Conservation (phyloP, 176 grass and related monocot species). For the Phoenix dactylifera region DNA sequence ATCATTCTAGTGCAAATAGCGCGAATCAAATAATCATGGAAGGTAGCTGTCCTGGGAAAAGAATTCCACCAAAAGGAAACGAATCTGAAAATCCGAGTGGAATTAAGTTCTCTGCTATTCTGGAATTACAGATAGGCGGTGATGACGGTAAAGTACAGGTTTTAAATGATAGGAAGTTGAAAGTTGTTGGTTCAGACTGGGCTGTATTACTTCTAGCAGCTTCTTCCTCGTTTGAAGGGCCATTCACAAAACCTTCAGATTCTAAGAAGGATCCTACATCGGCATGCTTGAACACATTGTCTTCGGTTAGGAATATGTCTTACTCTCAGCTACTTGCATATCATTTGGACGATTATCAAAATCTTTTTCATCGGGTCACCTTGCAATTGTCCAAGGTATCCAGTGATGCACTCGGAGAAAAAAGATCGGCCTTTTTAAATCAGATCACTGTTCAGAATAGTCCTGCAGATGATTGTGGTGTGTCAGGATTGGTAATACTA, state of each 20-base stretch:
- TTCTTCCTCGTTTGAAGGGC: slow-evolving; percentile 69
- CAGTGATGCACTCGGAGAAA: slow-evolving; percentile 17
- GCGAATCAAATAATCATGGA: slow-evolving; percentile 67
- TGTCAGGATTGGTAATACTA: slow-evolving; percentile 1
- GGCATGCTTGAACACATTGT: slow-evolving; percentile 32
- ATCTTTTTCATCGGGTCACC: slow-evolving; percentile 66
- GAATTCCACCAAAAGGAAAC: slow-evolving; percentile 22
- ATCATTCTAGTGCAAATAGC: slow-evolving; percentile 36
- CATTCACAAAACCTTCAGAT: slow-evolving; percentile 57
- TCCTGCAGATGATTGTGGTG: slow-evolving; percentile 7
- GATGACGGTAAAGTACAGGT: slow-evolving; percentile 29
- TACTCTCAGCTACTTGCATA: slow-evolving; percentile 60
- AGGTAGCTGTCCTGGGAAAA: slow-evolving; percentile 56
- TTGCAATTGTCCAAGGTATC: slow-evolving; percentile 54
- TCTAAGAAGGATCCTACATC: slow-evolving; percentile 50
- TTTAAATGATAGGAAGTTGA: slow-evolving; percentile 50
- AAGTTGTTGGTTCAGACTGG: slow-evolving; percentile 65
- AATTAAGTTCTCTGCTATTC: slow-evolving; percentile 70
- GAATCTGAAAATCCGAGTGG: slow-evolving; percentile 28
- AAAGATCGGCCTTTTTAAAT: slow-evolving; percentile 10
- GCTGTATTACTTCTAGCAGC: slow-evolving; percentile 64
- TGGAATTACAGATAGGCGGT: slow-evolving; percentile 40
- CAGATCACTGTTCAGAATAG: slow-evolving; percentile 17
- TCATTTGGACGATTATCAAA: slow-evolving; percentile 83
- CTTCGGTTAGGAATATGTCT: slow-evolving; percentile 43